These are phyloP conservation scores for Zymoseptoria tritici DNA, from an alignment of 2,329 filamentous ascomycete genomes.

Conservation along the genomic window DNA sequence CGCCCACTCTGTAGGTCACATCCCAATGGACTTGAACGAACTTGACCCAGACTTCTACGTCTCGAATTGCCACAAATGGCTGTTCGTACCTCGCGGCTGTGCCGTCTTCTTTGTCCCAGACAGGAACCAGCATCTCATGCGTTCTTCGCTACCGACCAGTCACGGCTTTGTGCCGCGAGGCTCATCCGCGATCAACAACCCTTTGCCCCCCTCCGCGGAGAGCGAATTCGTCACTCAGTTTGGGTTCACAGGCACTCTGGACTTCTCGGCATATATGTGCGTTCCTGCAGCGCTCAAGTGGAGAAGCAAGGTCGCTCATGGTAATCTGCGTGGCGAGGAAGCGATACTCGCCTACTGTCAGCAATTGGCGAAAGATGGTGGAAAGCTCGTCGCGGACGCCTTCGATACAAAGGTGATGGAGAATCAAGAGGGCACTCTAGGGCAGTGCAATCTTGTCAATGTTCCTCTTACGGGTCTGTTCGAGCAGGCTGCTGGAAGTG, in stretches of 20 bases:
- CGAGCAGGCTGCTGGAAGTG: conserved; percentile 25
- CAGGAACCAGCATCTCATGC: conserved; percentile 68
- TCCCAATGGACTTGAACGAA: conserved; percentile 58
- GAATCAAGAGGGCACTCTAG: conserved; percentile 54
- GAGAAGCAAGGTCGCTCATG: conserved; percentile 39
- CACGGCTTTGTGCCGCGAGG: conserved; percentile 61
- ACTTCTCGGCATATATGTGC: conserved; percentile 63
- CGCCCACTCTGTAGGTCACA: conserved; percentile 76
- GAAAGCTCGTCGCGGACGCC: conserved; percentile 50
- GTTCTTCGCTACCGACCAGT: conserved; percentile 69
- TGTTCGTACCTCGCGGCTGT: conserved; percentile 70
- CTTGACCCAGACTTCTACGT: conserved; percentile 81
- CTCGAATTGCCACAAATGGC: conserved; percentile 86
- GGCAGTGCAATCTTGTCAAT: conserved; percentile 63
- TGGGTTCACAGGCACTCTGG: conserved; percentile 58
- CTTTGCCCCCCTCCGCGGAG: conserved; percentile 41
- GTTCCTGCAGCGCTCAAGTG: conserved; percentile 63
- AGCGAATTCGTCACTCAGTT: conserved; percentile 62
- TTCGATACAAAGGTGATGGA: conserved; percentile 68
- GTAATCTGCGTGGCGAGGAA: conserved; percentile 56
- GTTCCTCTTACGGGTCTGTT: conserved; percentile 60
- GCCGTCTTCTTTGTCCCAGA: conserved; percentile 72
- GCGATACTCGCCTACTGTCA: conserved; percentile 58
- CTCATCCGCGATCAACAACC: conserved; percentile 24
- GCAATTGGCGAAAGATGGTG: conserved; percentile 57